These are phyloP conservation scores for Candida insectalens DNA, from an alignment of 805 yeast genomes.

Conservation along the genomic window DNA sequence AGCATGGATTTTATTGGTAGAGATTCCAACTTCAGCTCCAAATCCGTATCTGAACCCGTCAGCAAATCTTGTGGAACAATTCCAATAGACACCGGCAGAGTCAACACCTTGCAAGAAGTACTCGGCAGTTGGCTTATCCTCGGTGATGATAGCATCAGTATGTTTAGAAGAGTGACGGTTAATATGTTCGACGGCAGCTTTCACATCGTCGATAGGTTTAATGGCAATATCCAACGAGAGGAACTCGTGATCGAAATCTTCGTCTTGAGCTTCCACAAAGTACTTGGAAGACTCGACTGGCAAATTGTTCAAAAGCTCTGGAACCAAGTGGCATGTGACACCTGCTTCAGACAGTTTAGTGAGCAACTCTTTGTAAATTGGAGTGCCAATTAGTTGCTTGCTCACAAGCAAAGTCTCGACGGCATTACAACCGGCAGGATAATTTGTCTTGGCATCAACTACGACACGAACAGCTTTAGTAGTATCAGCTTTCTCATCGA, in stretches of 20 bases:
- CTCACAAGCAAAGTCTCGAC: constrained; percentile 77
- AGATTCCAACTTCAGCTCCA: constrained; percentile 97
- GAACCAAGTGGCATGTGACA: constrained; percentile 66
- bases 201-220: constrained; percentile 44
- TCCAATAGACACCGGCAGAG: constrained; percentile 97
- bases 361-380: constrained; percentile 11
- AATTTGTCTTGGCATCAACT: constrained; percentile 87
- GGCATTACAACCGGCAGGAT: constrained; percentile 99
- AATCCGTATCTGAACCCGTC: constrained; percentile 98
- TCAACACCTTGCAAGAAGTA: constrained; percentile 77
- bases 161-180: constrained; percentile 92
- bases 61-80: constrained; percentile 93
- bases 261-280: constrained; percentile 40
- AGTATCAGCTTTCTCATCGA: constrained; percentile 70
- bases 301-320: constrained; percentile 31
- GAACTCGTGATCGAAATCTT: constrained; percentile 77
- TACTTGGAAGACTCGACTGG: constrained; percentile 16
- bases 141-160: constrained; percentile 88
- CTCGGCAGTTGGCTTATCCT: constrained; percentile 60
- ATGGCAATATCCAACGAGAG: constrained; percentile 78
- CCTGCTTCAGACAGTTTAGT: constrained; percentile 43
- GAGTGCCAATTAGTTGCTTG: constrained; percentile 24
- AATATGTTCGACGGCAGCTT: constrained; percentile 77
- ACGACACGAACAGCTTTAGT: constrained; percentile 67
- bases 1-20: constrained; percentile 95